phyloP scores from a whole-genome alignment of 2,329 filamentous ascomycete genomes.

The Fusarium graminum region DNA sequence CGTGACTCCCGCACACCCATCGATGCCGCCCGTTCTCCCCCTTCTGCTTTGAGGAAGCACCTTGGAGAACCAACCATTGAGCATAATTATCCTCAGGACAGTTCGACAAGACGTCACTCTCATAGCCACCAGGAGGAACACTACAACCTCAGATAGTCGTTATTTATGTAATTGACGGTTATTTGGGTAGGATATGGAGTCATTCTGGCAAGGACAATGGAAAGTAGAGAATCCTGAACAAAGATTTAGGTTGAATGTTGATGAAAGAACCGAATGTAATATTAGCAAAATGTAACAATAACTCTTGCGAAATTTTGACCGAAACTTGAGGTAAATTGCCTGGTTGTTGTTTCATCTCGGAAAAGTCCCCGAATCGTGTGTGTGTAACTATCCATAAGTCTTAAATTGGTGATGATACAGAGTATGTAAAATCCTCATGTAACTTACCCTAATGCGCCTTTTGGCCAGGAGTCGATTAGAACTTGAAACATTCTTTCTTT shows the following conservation, averaged over 20 bases:
- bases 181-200: background rate
- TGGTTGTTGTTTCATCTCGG: too few relatives aligned
- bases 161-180: background rate
- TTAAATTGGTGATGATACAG: too few relatives aligned
- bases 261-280: background rate
- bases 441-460: too few relatives aligned
- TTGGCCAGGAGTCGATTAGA: too few relatives aligned
- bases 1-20: background rate
- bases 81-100: conserved; percentile 51
- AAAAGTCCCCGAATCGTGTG: too few relatives aligned
- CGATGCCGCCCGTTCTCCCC: conserved; percentile 48
- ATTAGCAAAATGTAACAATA: too few relatives aligned
- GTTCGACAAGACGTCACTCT: conserved; percentile 48
- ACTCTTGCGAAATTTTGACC: too few relatives aligned
- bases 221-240: background rate
- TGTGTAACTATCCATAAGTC: too few relatives aligned
- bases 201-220: too few relatives aligned
- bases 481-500: too few relatives aligned
- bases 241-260: background rate
- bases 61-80: conserved; percentile 49
- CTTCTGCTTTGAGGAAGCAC: conserved; percentile 44
- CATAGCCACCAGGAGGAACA: conserved; percentile 52
- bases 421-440: too few relatives aligned
- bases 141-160: conserved; percentile 34
- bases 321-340: too few relatives aligned